These are phyloP conservation scores for Aegilops bicornis DNA, from an alignment of 176 grass and related monocot species.

Conservation along the genomic window DNA sequence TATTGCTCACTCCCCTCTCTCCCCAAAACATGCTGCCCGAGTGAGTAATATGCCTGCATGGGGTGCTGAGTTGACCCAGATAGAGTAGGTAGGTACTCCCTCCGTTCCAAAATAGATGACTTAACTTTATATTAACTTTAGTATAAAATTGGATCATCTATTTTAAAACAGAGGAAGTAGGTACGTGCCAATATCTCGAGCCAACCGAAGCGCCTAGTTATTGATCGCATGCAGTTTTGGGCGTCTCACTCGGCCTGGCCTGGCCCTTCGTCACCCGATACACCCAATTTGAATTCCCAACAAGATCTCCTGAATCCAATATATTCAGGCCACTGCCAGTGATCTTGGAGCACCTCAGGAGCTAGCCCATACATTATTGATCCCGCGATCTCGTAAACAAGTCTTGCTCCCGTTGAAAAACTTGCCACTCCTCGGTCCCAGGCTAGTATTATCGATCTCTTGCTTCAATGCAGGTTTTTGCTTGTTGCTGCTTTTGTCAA, in stretches of 20 bases:
- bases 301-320: constrained; percentile 25
- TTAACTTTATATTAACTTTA: no score
- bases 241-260: not conserved
- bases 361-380: not conserved
- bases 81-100: not conserved
- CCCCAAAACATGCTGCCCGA: not conserved
- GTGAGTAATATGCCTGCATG: no score
- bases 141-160: no score
- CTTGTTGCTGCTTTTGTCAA: not conserved
- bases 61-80: no score
- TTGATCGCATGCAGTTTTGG: not conserved
- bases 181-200: not conserved
- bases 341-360: not conserved
- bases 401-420: not conserved
- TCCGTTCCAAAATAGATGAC: no score
- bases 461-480: not conserved
- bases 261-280: not conserved
- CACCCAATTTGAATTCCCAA: not conserved
- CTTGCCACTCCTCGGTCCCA: not conserved
- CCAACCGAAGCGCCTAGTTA: constrained; percentile 1
- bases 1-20: not conserved
- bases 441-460: not conserved
- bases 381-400: constrained; percentile 27
- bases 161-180: not conserved
- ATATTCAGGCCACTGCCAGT: constrained; percentile 14